These are phyloP conservation scores for Trypanosoma congolense DNA, from an alignment of 208 protist species.

Conservation along the genomic window DNA sequence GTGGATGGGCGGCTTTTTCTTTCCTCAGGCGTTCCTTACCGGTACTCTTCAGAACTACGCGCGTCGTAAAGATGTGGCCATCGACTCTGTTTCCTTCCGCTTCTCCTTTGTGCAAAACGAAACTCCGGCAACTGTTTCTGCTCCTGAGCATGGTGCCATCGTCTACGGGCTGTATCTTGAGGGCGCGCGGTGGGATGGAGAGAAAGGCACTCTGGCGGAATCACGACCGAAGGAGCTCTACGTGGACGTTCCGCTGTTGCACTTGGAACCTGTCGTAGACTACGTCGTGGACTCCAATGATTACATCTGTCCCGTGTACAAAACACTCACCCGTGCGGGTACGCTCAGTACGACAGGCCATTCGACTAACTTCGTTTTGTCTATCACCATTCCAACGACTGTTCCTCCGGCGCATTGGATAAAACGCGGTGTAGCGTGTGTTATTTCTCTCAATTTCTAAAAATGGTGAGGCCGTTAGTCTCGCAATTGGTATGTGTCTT, in stretches of 20 bases:
- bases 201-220: slow-evolving; percentile 76
- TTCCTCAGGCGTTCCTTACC: slow-evolving; percentile 96
- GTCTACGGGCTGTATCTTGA: slow-evolving; percentile 96
- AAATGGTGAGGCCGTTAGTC: not conserved
- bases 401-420: slow-evolving; percentile 91
- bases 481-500: too few relatives aligned
- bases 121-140: slow-evolving; percentile 6
- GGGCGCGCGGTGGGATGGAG: slow-evolving; percentile 92
- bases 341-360: slow-evolving; percentile 97
- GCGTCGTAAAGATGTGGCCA: slow-evolving; percentile 88
- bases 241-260: slow-evolving; percentile 89
- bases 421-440: slow-evolving; percentile 89
- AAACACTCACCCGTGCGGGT: slow-evolving; percentile 92
- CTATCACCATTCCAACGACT: slow-evolving; percentile 91
- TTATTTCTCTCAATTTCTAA: slow-evolving; percentile 87
- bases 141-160: slow-evolving; percentile 67
- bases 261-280: slow-evolving; percentile 84
- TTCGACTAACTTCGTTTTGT: slow-evolving; percentile 98
- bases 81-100: slow-evolving; percentile 95
- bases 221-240: slow-evolving; percentile 95
- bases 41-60: slow-evolving; percentile 96
- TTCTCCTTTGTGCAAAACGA: slow-evolving; percentile 62
- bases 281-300: slow-evolving; percentile 39
- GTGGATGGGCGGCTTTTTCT: slow-evolving; percentile 98
- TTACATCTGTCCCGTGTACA: slow-evolving; percentile 97